These are phyloP conservation scores for Mucor lusitanicus DNA, from an alignment of 371 early-diverging fungal species.

Conservation along the genomic window DNA sequence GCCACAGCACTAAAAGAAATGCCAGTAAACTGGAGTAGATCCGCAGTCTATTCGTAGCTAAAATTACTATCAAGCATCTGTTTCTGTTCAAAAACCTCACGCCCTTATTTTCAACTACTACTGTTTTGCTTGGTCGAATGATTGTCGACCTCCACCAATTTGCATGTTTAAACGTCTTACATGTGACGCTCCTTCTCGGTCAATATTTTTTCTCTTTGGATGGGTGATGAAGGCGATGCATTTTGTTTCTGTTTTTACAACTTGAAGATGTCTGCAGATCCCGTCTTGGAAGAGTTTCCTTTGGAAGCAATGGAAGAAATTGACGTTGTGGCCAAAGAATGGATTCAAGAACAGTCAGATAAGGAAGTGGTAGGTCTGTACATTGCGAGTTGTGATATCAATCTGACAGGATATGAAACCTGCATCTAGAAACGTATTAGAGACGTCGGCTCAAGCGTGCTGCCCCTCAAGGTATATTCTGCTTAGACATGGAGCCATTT, in stretches of 20 bases:
- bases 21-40: too few relatives aligned
- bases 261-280: constrained; percentile 7
- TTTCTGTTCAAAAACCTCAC: too few relatives aligned
- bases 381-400: neutral
- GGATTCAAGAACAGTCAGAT: constrained; percentile 55
- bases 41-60: too few relatives aligned
- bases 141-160: neutral
- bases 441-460: constrained; percentile 51
- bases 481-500: neutral
- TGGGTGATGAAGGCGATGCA: neutral
- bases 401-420: neutral
- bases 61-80: too few relatives aligned
- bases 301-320: constrained; percentile 24
- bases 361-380: constrained; percentile 49
- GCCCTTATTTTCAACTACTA: too few relatives aligned
- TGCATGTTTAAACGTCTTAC: neutral
- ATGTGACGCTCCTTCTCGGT: neutral
- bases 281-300: constrained; percentile 9
- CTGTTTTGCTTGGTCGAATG: too few relatives aligned
- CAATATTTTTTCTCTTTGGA: neutral
- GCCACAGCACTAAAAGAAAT: too few relatives aligned
- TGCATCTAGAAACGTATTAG: constrained; percentile 51
- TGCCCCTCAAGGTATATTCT: constrained; percentile 39
- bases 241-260: neutral
- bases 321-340: constrained; percentile 51